A percentile compares a stretch with the other conserved stretches of the same genome.
phyloP scores from a whole-genome alignment of 345 rosid genomes.

The Angophora floribunda region DNA sequence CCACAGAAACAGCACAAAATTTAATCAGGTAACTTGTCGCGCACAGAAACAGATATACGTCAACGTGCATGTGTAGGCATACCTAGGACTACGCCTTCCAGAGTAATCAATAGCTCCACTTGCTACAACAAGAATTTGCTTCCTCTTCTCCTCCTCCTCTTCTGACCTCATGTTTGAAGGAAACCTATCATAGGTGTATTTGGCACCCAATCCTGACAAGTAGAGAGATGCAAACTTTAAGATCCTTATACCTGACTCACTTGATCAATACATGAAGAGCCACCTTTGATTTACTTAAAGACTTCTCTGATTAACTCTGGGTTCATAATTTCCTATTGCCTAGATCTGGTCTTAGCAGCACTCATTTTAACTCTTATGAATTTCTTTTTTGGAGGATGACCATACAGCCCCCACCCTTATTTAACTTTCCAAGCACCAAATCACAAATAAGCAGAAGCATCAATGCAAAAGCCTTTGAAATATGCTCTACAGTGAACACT shows the following conservation, averaged over 20 bases:
- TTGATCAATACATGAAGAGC: neutral
- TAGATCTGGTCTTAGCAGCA: neutral
- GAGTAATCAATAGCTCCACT: constrained; percentile 82
- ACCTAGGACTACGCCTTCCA: constrained; percentile 73
- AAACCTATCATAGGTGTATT: constrained; percentile 89
- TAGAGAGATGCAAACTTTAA: neutral
- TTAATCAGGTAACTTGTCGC: neutral
- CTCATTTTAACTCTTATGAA: neutral
- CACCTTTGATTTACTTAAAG: neutral
- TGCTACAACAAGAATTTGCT: constrained; percentile 85
- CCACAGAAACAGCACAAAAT: neutral
- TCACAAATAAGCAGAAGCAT: neutral
- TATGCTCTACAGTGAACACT: neutral
- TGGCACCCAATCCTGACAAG: constrained; percentile 70
- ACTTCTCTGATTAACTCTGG: neutral
- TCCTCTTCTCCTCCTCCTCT: constrained; percentile 93
- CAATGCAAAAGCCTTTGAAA: neutral
- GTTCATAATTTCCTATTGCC: neutral
- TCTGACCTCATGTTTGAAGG: constrained; percentile 81
- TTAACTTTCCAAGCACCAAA: neutral
- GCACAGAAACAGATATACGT: neutral
- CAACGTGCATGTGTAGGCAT: neutral
- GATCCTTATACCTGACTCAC: neutral
- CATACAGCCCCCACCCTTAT: neutral
- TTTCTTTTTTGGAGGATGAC: neutral